Percentiles rank a stretch among this genome's conserved stretches.
These are phyloP conservation scores for Pochonia chlamydosporia DNA, from an alignment of 2,329 filamentous ascomycete species.

Conservation along the genomic window DNA sequence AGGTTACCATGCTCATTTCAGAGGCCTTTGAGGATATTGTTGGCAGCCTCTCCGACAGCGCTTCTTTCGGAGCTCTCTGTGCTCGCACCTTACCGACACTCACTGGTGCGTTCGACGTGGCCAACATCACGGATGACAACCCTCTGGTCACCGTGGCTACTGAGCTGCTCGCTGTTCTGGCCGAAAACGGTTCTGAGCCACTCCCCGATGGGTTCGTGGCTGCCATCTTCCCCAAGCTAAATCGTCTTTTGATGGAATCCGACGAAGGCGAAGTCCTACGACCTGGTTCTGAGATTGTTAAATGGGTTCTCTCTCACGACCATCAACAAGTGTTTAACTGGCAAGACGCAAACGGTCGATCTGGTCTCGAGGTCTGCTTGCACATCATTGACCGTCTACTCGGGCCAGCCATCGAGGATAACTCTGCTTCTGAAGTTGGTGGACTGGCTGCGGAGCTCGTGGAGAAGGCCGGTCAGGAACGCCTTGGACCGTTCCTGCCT, in stretches of 20 bases:
- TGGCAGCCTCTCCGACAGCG: constrained; percentile 56
- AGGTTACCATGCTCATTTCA: constrained; percentile 78
- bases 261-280: constrained; percentile 84
- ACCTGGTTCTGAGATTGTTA: constrained; percentile 77
- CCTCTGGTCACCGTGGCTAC: constrained; percentile 81
- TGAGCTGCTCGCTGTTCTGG: constrained; percentile 74
- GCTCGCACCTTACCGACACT: constrained; percentile 81
- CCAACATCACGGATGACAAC: constrained; percentile 77
- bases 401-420: constrained; percentile 78
- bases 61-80: constrained; percentile 73
- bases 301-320: constrained; percentile 85
- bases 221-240: constrained; percentile 81
- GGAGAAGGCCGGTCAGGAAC: constrained; percentile 88
- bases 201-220: constrained; percentile 82
- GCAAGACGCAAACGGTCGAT: constrained; percentile 73
- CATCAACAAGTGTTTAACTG: constrained; percentile 84
- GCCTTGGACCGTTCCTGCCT: constrained; percentile 82
- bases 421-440: constrained; percentile 92
- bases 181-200: constrained; percentile 77
- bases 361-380: constrained; percentile 81
- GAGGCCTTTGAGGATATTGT: constrained; percentile 92
- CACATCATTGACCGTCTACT: constrained; percentile 90
- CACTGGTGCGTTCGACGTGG: constrained; percentile 84
- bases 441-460: constrained; percentile 91
- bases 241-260: constrained; percentile 73